These are phyloP conservation scores for Lophium mytilinum DNA, from an alignment of 495 filamentous ascomycete species.

Conservation along the genomic window DNA sequence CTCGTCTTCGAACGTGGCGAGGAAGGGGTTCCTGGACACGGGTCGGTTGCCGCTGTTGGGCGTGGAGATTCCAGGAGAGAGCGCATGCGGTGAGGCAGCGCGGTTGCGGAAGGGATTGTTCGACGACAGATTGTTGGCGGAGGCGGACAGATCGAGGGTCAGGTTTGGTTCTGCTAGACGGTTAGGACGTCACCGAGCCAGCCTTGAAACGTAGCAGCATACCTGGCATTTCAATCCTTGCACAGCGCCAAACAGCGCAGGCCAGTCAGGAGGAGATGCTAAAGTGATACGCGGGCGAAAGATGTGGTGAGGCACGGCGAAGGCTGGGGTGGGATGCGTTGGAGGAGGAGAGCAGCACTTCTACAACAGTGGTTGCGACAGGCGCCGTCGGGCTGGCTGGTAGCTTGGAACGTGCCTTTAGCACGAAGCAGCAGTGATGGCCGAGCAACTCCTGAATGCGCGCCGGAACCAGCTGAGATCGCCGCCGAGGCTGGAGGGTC, in stretches of 20 bases:
- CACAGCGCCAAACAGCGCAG: constrained; percentile 13
- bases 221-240: constrained; percentile 27
- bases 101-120: constrained; percentile 98
- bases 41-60: constrained; percentile 49
- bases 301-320: too few relatives aligned
- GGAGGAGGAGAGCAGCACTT: too few relatives aligned
- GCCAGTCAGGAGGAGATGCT: background rate
- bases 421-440: too few relatives aligned
- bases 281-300: background rate
- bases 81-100: constrained; percentile 56
- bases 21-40: constrained; percentile 83
- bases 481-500: too few relatives aligned
- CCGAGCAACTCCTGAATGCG: too few relatives aligned
- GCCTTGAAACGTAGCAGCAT: background rate
- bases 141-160: too few relatives aligned
- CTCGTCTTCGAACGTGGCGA: constrained; percentile 59
- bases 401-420: too few relatives aligned
- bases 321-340: too few relatives aligned
- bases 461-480: too few relatives aligned
- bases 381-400: too few relatives aligned
- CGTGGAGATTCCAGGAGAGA: constrained; percentile 34
- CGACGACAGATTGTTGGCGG: constrained; percentile 43
- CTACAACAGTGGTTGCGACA: too few relatives aligned
- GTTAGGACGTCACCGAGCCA: constrained; percentile 6
- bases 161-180: background rate